Conservation (phyloP, 352 stramenopile genomes). For the Phytopythium ostracodes region DNA sequence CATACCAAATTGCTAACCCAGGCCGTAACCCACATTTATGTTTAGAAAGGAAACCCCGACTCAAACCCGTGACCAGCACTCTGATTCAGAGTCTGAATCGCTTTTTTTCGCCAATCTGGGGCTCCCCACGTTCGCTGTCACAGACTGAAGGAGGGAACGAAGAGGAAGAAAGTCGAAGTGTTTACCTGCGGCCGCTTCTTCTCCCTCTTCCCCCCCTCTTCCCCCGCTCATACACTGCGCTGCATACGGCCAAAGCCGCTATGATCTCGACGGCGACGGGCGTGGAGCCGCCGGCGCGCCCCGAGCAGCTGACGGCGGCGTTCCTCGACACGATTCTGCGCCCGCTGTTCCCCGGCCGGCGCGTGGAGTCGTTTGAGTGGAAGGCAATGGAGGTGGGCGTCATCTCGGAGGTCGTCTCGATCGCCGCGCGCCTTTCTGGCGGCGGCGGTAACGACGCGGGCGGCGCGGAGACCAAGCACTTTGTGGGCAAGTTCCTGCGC, state of each 20-base stretch:
- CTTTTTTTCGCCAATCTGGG: neutral
- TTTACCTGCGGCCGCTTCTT: neutral
- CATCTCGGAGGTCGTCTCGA: conserved; percentile 69
- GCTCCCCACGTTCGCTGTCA: neutral
- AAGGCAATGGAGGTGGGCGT: conserved; percentile 68
- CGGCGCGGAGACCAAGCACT: conserved; percentile 17
- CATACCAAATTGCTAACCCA: neutral
- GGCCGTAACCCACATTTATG: neutral
- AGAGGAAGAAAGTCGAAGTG: neutral
- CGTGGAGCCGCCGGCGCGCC: conserved; percentile 16
- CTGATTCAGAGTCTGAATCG: too few species aligned
- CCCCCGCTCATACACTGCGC: neutral
- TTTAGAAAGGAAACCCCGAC: neutral
- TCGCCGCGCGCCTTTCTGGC: conserved; percentile 24
- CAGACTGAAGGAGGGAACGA: neutral
- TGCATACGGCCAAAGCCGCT: too few species aligned
- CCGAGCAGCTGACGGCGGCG: conserved; percentile 37
- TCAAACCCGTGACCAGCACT: neutral
- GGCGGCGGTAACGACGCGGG: conserved; percentile 4
- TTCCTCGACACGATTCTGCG: conserved; percentile 49
- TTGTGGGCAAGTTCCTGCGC: conserved; percentile 75
- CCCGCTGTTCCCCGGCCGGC: conserved; percentile 14
- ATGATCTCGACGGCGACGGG: neutral
- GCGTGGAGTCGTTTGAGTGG: conserved; percentile 50
- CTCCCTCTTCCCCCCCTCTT: neutral